Base-by-base conservation (phyloP, 257 asterid species). In the Nyctanthes arbortristis region DNA sequence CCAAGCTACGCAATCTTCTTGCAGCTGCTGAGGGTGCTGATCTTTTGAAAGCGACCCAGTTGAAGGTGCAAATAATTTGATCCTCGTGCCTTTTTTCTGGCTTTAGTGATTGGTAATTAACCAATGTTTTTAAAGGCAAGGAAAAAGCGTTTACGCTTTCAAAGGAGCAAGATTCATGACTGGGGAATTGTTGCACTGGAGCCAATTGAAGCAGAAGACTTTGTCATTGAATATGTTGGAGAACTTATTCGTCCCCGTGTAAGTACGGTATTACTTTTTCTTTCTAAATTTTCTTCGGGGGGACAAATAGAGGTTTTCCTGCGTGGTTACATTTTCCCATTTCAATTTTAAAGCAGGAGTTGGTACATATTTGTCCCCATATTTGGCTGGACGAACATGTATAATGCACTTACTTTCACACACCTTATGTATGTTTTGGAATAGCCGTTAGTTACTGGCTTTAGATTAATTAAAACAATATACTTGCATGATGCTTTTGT, bases 11-110 rank as follows among this genome's bases (percentile, higher is more conserved):
- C n/a, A 91, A 79, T 79, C 97, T 94, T 72, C 89, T 91, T 84
- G 97, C 95, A 80, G 99, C 96, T 81, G 99, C 97, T 49, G 99
- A 93, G 78, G 99, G 99, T 71, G 96, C 97, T 69, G 99, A 94
- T 81, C 96, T 91, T 78, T 82, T 94, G 79, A 94, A 94, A 88
- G 82, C 93, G 56, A 86, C 97, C 43, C 99, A 94, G 77, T 71
- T 94, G 76, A 94, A 91, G 97, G 99, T 94, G n/a, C 43, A 30
- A 57, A 66, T 61, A 59, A 43, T 77, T 30, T 13, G 59, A 77
- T 72, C 54, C 25, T 63, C 47, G 6, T 65, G 61, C 32, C n/a
- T 60, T 32, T 79, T 33, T 52, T 69, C 39, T 31, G 16, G 29
- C 27, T 74, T 40, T 5, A 61, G 25, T 70, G 32, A 70, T 70